Conservation (phyloP, 2,329 filamentous ascomycete genomes). For the Fonsecaea erecta region DNA sequence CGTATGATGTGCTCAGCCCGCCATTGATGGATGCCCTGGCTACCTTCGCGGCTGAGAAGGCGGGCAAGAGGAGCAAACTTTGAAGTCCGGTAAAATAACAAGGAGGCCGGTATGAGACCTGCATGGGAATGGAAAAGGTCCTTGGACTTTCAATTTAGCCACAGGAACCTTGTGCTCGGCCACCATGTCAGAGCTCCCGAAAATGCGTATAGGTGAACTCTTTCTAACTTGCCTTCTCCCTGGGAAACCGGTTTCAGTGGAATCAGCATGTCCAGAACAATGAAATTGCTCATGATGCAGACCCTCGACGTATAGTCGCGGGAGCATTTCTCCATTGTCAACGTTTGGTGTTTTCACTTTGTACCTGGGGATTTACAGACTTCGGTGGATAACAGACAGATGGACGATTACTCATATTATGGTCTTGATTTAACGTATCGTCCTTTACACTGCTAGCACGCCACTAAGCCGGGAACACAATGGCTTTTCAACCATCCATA, state of each 20-base stretch:
- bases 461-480: neutral
- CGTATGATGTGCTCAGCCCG: conserved; percentile 67
- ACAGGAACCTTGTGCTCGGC: neutral
- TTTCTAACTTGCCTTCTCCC: neutral
- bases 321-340: neutral
- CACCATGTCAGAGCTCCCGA: neutral
- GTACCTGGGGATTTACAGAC: neutral
- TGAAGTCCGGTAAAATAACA: neutral
- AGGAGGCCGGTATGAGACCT: neutral
- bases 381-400: neutral
- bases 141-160: neutral
- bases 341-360: neutral
- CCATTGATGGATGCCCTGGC: conserved; percentile 67
- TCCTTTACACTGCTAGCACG: neutral
- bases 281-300: neutral
- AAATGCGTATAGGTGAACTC: neutral
- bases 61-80: conserved; percentile 37
- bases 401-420: neutral
- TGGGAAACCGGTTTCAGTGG: neutral
- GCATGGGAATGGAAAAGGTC: neutral
- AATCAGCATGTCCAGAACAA: neutral
- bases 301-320: neutral
- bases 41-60: conserved; percentile 59
- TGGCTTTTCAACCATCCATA: neutral
- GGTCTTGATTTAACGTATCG: neutral